phyloP scores from a whole-genome alignment of 2,329 filamentous ascomycete genomes.

The Ascochyta fabae region DNA sequence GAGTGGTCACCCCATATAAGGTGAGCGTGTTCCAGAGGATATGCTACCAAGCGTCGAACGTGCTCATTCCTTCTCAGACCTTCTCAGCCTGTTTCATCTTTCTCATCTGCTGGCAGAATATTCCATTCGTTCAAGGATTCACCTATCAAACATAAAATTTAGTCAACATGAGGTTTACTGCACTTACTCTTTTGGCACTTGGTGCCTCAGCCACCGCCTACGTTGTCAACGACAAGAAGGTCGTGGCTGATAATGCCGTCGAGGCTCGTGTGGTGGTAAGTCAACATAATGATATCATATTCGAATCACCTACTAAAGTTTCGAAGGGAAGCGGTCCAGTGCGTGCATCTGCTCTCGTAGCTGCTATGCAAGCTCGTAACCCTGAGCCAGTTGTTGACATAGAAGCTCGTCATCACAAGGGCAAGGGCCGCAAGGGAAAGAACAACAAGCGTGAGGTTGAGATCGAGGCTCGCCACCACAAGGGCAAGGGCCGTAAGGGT shows the following conservation, averaged over 20 bases:
- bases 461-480: constrained; percentile 9
- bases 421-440: constrained; percentile 12
- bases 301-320: constrained; percentile 14
- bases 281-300: neutral
- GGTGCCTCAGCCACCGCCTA: constrained; percentile 42
- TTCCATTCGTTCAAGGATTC: constrained; percentile 24
- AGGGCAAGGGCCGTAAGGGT: neutral
- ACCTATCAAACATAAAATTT: constrained; percentile 20
- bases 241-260: constrained; percentile 28
- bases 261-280: constrained; percentile 39
- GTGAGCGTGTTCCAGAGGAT: constrained; percentile 26
- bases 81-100: constrained; percentile 38
- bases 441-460: constrained; percentile 12
- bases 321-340: constrained; percentile 34
- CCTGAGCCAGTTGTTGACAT: constrained; percentile 3
- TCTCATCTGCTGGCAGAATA: constrained; percentile 42
- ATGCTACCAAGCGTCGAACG: constrained; percentile 38
- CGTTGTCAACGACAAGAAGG: constrained; percentile 37
- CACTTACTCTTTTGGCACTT: constrained; percentile 40
- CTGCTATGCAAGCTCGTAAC: constrained; percentile 28
- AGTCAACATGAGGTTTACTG: constrained; percentile 42
- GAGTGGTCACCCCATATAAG: constrained; percentile 34
- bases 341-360: constrained; percentile 28
- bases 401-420: constrained; percentile 18
- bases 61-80: constrained; percentile 44